Evolutionary conservation across 176 grass and related monocot genomes (phyloP), one percentile per base, ranked within the genome.

Genomic region (Musa acuminata): DNA sequence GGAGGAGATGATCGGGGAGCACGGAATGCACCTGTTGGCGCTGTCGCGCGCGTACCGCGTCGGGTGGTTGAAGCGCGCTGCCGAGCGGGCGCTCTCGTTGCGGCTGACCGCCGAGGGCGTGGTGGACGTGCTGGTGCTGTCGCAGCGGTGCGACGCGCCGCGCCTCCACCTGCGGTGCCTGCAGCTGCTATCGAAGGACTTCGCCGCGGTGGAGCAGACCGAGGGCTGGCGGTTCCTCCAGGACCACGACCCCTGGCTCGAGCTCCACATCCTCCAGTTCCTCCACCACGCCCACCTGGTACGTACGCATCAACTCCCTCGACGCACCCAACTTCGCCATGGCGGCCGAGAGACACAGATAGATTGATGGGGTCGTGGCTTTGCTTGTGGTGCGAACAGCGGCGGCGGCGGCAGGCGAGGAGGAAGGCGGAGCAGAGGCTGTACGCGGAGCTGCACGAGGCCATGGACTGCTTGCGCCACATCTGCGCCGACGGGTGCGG

Each of bases 191-290:
- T 83, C 85, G 70, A 92, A 96, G 76, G 85, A 92, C 73, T 96
- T 96, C 74, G 52, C 59, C 22, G 79, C 87, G 51, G 87, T 92
- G 9, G 77, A 92, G 83, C 65, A 78, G 9, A 92, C 93, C 9
- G 93, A 96, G 83, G 89, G 87, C 0, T 96, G 93, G 93, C 81
- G 82, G 0, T 96, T 96, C 82, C 71, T 92, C 16, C 89, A 89
- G 77, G 81, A 85, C n/a, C 72, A 96, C 77, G 93, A 96, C 78
- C 93, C 93, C 0, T 92, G 89, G 89, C 93, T 83, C 49, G 89
- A 96, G 85, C 93, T 96, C 72, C 79, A 90, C 14, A 52, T 96
- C n/a, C 89, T 92, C 57, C 66, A 87, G 13, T 72, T 29, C 8
- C 84, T 92, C 51, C 88, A 96, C 53, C 86, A 91, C 10, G 63